Evolutionary conservation across 768 basidiomycete genomes (phyloP), one percentile per base, ranked within the genome.

Genomic region (Mycena albidolilacea): DNA sequence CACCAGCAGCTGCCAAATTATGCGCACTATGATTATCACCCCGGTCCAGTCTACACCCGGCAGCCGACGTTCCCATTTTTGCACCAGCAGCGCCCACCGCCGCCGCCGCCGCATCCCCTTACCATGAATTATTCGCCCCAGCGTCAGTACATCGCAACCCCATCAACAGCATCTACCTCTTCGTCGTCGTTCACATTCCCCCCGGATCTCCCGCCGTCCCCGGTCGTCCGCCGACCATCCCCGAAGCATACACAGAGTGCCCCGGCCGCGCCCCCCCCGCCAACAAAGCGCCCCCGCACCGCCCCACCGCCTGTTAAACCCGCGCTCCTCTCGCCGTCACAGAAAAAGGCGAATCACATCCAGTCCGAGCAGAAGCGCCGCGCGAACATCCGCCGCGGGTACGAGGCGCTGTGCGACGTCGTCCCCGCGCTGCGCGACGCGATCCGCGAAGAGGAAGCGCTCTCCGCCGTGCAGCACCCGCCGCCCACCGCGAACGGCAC

Each of bases 271-370:
- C 52, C 77, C 48, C 3, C 30, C 23, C 62, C 37, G 14, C 48
- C 68, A 58, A 41, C 70, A 5, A 76, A 69, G 66, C 52, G 72
- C 37, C 55, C 69, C 52, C 58, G 71, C 67, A 52, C 65, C 11
- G 64, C 77, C 21, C 62, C 75, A 54, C 72, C 72, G 17, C 73
- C 72, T 58, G 75, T 75, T 57, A 88, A 87, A 72, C 85, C 85
- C 39, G 78, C 87, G 1, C 86, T 96, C 35, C 87, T 97, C 35
- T 92, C 93, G 1, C 90, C 94, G 0, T 91, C 93, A 2, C 95
- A 97, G 85, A 97, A 97, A 80, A 95, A 97, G 79, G 93, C 93
- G 50, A 97, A 97, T 77, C 96, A 98, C 79, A 97, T 98, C 75
- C 93, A 95, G 77, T 94, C 92, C 2, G 97, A 98, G 84, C 96